A percentile compares a stretch with the other conserved stretches of the same genome.
Evolutionary conservation across 2,329 filamentous ascomycete genomes (phyloP).

Genomic region (Stemphylium beticola): DNA sequence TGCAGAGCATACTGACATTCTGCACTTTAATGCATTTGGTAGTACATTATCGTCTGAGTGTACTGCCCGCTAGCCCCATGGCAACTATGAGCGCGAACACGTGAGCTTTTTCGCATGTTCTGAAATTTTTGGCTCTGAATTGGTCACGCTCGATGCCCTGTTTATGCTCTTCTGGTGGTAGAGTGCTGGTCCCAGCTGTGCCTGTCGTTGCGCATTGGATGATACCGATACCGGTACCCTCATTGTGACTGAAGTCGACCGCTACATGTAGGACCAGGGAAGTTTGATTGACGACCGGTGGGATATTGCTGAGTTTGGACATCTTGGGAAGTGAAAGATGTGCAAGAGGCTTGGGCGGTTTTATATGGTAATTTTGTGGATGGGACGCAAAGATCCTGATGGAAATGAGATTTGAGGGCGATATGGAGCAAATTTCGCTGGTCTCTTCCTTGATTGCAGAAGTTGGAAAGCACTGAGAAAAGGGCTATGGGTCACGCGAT

Average conservation of each 20-base stretch:
- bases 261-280: constrained; percentile 15
- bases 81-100: constrained; percentile 18
- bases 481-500: neutral
- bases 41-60: constrained; percentile 13
- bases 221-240: constrained; percentile 19
- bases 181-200: constrained; percentile 4
- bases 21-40: constrained; percentile 4
- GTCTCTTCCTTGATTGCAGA: neutral
- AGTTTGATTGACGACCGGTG: neutral
- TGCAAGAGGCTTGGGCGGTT: neutral
- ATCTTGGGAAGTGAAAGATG: neutral
- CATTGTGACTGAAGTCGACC: constrained; percentile 8
- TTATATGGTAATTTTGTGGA: neutral
- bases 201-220: constrained; percentile 13
- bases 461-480: neutral
- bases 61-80: constrained; percentile 14
- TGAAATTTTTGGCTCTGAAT: constrained; percentile 13
- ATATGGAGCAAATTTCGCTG: neutral
- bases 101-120: constrained; percentile 16
- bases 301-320: neutral
- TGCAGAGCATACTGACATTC: constrained; percentile 14
- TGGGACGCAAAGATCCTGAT: too few relatives aligned
- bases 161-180: constrained; percentile 14
- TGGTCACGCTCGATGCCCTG: constrained; percentile 11
- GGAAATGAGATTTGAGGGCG: neutral